Evolutionary conservation across 2,329 filamentous ascomycete species (phyloP), one percentile per base, ranked within the genome.

Genomic region (Cylindrodendrum hubeiense): DNA sequence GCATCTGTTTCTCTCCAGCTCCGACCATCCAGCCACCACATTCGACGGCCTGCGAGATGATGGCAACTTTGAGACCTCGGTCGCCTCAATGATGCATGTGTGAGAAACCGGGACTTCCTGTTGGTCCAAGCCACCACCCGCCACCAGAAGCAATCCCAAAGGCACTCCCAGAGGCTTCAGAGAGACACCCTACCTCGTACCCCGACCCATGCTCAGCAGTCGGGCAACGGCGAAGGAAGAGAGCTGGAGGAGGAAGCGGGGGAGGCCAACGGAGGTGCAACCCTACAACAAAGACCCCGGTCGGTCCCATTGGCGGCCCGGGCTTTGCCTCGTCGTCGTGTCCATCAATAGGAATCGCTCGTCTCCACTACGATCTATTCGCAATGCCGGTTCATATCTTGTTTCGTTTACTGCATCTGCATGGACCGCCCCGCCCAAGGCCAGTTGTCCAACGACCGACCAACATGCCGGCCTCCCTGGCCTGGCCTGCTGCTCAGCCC

Each of bases 301-400:
- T 22, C 26, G 50, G 61, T n/a, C 34, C 55, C 19, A 43, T 58
- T 54, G 49, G 51, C 39, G 49, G 34, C 9, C 44, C 37, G 34
- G 55, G 49, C 55, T 41, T 57, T 52, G 44, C 49, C 43, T 50
- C 34, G 33, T 1, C 34, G 34, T 19, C 21, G 51, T 41, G 34
- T 49, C 59, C 59, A 61, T 55, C 59, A 55, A 55, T 61, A 33
- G 41, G 50, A 61, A 30, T 26, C 17, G 37, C 37, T 47, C 5
- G 47, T 44, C 46, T 30, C 52, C 60, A 34, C 60, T 41, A n/a
- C 19, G 43, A 62, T 56, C 44, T 56, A 26, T 41, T 13, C 52
- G 17, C 34, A 22, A 19, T 49, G 21, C 26, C 49, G 19, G 28
- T 26, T 33, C 37, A 44, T 34, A 44, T 49, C 24, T 47, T 37